phyloP scores from a whole-genome alignment of 768 basidiomycete species.

The Polyporus arcularius region DNA sequence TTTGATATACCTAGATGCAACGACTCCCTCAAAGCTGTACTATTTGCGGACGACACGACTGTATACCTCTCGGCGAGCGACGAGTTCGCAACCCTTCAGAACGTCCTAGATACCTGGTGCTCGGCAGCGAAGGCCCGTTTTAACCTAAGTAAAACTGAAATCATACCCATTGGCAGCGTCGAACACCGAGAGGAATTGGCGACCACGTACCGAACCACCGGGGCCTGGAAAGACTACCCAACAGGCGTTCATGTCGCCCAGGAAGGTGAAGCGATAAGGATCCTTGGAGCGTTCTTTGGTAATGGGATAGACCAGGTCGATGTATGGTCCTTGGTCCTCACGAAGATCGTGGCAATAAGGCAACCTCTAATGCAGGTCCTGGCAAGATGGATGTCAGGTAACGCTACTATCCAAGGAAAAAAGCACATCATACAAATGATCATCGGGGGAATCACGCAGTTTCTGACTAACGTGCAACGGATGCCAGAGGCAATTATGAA shows the following conservation, averaged over 20 bases:
- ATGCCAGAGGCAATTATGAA: conserved; percentile 20
- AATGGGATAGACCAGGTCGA: not conserved
- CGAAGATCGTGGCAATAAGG: no score
- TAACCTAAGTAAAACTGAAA: not conserved
- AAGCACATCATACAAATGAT: conserved; percentile 25
- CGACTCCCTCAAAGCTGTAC: conserved; percentile 12
- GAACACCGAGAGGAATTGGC: not conserved
- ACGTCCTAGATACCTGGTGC: not conserved
- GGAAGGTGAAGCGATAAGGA: not conserved
- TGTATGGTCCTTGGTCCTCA: conserved; percentile 7
- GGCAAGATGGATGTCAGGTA: not conserved
- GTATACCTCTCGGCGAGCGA: conserved; percentile 26
- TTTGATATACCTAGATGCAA: conserved; percentile 16
- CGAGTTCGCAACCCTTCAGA: not conserved
- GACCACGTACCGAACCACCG: no score
- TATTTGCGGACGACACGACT: conserved; percentile 32
- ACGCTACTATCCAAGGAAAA: not conserved
- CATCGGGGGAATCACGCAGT: conserved; percentile 27
- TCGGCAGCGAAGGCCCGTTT: not conserved
- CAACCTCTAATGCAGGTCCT: not conserved
- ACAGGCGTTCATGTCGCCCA: not conserved
- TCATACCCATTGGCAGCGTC: not conserved
- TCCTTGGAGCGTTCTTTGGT: not conserved
- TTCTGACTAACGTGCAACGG: conserved; percentile 24
- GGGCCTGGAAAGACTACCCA: no score